A percentile compares a stretch with the other conserved stretches of the same genome.
These are phyloP conservation scores for Saturnispora dispora DNA, from an alignment of 805 yeast genomes.

Conservation along the genomic window DNA sequence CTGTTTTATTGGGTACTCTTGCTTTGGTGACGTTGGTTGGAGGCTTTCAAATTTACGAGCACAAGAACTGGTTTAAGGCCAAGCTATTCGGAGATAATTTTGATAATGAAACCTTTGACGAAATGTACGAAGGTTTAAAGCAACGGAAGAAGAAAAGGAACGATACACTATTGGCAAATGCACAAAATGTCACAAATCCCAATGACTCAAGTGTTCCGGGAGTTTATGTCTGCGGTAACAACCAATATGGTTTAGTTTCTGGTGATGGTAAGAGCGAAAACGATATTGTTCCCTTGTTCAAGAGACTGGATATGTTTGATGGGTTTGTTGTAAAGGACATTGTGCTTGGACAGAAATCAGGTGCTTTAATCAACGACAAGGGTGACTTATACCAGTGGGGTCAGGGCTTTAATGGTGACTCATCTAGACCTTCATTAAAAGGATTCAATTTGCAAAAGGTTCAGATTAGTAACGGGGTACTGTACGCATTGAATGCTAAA, in stretches of 20 bases:
- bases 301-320: slow-evolving; percentile 57
- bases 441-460: slow-evolving; percentile 39
- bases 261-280: slow-evolving; percentile 8
- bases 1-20: slow-evolving; percentile 27
- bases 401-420: slow-evolving; percentile 27
- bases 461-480: slow-evolving; percentile 43
- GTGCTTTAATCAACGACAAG: slow-evolving; percentile 10
- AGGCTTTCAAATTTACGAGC: slow-evolving; percentile 30
- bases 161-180: slow-evolving; percentile 14
- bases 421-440: slow-evolving; percentile 29
- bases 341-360: slow-evolving; percentile 32
- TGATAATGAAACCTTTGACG: slow-evolving; percentile 30
- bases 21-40: slow-evolving; percentile 33
- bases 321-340: slow-evolving; percentile 49
- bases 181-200: slow-evolving; percentile 25
- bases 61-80: slow-evolving; percentile 33
- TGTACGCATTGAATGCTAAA: slow-evolving; percentile 38
- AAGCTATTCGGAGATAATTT: slow-evolving; percentile 25
- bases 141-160: slow-evolving; percentile 16
- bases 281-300: slow-evolving; percentile 41
- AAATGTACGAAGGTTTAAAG: slow-evolving; percentile 28
- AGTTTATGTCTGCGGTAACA: slow-evolving; percentile 56
- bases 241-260: slow-evolving; percentile 30
- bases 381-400: slow-evolving; percentile 61
- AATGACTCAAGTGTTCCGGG: slow-evolving; percentile 42